A percentile compares a stretch with the other conserved stretches of the same genome.
Conservation (phyloP, 331 rosid genomes). For the Cydonia oblonga region DNA sequence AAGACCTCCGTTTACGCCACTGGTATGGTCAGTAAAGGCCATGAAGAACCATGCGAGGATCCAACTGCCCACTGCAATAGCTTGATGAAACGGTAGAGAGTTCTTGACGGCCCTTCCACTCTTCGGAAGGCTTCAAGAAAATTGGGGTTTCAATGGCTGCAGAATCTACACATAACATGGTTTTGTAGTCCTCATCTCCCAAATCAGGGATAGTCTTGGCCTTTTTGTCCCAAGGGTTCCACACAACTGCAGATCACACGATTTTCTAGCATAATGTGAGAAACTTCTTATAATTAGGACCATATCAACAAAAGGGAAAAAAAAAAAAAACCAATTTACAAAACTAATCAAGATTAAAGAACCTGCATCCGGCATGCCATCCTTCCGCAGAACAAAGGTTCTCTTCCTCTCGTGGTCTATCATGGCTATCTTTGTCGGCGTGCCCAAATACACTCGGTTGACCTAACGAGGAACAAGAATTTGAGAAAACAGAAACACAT, state of each 20-base stretch:
- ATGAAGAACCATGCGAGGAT: slow-evolving; percentile 53
- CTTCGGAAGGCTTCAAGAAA: slow-evolving; percentile 54
- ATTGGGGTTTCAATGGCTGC: slow-evolving; percentile 51
- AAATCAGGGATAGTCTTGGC: slow-evolving; percentile 50
- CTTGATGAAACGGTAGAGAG: slow-evolving; percentile 62
- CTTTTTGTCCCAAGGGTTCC: slow-evolving; percentile 79
- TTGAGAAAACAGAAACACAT: background rate
- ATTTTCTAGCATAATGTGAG: background rate
- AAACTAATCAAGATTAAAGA: background rate
- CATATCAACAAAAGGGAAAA: background rate
- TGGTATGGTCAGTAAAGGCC: slow-evolving; percentile 29
- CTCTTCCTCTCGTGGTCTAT: slow-evolving; percentile 80
- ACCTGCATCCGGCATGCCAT: slow-evolving; percentile 67
- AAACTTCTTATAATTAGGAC: background rate
- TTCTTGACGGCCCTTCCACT: slow-evolving; percentile 72
- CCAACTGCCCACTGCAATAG: slow-evolving; percentile 80
- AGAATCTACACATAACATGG: slow-evolving; percentile 56
- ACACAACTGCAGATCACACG: slow-evolving; percentile 32
- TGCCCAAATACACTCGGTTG: slow-evolving; percentile 50
- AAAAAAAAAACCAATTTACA: no score
- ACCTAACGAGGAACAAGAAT: slow-evolving; percentile 25
- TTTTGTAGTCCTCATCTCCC: slow-evolving; percentile 61
- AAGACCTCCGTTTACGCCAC: slow-evolving; percentile 6
- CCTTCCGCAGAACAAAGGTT: slow-evolving; percentile 58
- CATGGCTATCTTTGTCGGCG: slow-evolving; percentile 57